phyloP scores from a whole-genome alignment of 2,329 filamentous ascomycete species.

The Pseudogymnoascus sp. region DNA sequence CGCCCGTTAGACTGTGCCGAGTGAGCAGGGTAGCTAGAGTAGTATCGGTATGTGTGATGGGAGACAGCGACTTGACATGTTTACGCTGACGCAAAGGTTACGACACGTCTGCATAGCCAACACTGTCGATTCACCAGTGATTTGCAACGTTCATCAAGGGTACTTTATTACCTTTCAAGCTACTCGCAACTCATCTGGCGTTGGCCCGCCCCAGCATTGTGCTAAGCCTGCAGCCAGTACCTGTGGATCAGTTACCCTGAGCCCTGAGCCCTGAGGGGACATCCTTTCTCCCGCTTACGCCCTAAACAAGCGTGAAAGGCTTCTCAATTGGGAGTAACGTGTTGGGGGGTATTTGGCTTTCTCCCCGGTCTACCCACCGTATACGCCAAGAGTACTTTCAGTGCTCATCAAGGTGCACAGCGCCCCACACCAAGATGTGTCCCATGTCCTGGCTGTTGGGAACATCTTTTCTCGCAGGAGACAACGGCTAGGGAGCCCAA shows the following conservation, averaged over 20 bases:
- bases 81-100: not conserved
- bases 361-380: conserved; percentile 2
- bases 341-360: not conserved
- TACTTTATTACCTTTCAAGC: conserved; percentile 3
- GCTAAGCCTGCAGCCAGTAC: not conserved
- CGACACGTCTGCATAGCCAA: not conserved
- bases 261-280: not conserved
- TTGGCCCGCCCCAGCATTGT: not conserved
- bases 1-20: not conserved
- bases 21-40: not conserved
- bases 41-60: not conserved
- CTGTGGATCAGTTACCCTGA: conserved; percentile 8
- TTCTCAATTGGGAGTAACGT: not conserved
- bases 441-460: conserved; percentile 1
- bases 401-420: not conserved
- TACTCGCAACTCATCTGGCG: not conserved
- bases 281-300: conserved; percentile 5
- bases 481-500: not conserved
- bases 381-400: conserved; percentile 2
- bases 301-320: not conserved
- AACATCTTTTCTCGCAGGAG: not conserved
- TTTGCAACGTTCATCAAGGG: not conserved
- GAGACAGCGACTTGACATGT: not conserved
- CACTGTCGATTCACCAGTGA: not conserved
- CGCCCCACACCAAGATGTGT: not conserved